Evolutionary conservation across 306 rosid species (phyloP), one percentile per base, ranked within the genome.

Genomic region (Phaseolus lunatus): DNA sequence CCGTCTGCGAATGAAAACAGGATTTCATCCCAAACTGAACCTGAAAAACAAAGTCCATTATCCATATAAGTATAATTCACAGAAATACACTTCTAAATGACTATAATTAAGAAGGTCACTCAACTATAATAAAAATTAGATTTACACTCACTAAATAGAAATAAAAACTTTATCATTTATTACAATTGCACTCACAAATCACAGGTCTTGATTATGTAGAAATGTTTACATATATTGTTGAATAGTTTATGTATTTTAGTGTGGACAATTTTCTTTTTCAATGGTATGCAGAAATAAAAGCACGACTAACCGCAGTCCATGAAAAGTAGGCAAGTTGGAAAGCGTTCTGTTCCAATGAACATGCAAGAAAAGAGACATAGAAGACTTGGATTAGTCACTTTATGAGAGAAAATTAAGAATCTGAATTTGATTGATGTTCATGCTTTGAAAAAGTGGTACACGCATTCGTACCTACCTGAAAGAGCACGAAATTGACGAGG

Each of bases 281-380:
- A 5, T 5, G 39, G 31, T 9, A 9, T 9, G 13, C 9, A 39
- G 13, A 9, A 39, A 39, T 9, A 39, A 39, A 39, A 9, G 20
- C 22, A 9, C 1, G 41, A 61, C 67, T 29, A 16, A 61, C 67
- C 23, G 23, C 67, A 61, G 67, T 61, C 67, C 67, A 61, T 31
- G 23, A 61, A 61, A 61, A 61, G 44, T 29, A 61, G 44, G 67
- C 67, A 16, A 61, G 41, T 4, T 61, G 67, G 18, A 61, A 61
- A 29, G 67, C 22, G n/a, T 61, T 61, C 67, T 61, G 14, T 16
- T 31, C 13, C 67, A 31, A 31, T 61, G 44, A 29, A 2, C 65
- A 58, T 10, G 65, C 39, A 33, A 24, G 3, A 57, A 20, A 54
- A 22, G 14, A 52, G 59, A 54, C 29, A 22, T 54, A 27, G 5